Evolutionary conservation across 2,329 filamentous ascomycete species (phyloP).

Genomic region (Graphilbum ipis-grandicollis): DNA sequence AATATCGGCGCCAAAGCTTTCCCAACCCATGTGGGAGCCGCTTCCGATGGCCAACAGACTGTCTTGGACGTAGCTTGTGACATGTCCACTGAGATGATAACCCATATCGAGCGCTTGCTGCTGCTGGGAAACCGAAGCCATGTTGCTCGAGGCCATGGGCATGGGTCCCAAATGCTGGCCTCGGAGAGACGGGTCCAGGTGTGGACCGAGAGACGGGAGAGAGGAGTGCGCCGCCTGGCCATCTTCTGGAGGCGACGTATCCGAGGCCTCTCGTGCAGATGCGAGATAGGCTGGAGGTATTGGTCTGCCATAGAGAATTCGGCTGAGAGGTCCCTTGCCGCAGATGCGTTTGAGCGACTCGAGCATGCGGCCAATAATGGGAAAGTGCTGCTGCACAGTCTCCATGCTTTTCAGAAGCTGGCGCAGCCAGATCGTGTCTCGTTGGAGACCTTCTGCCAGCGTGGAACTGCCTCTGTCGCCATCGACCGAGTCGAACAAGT

Average conservation of each 20-base stretch:
- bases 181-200: too few species aligned
- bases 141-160: too few species aligned
- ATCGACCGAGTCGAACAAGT: background rate
- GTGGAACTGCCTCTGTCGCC: background rate
- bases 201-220: too few species aligned
- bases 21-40: background rate
- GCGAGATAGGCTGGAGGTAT: too few species aligned
- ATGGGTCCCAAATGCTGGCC: too few species aligned
- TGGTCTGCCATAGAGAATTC: background rate
- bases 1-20: constrained; percentile 1
- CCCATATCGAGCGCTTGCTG: too few species aligned
- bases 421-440: constrained; percentile 1
- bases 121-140: background rate
- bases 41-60: background rate
- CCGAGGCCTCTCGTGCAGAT: too few species aligned
- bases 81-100: too few species aligned
- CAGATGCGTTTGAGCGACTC: constrained; percentile 3
- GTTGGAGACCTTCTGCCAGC: background rate
- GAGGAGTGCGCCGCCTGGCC: too few species aligned
- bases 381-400: constrained; percentile 3
- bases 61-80: constrained; percentile 1
- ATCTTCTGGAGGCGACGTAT: too few species aligned
- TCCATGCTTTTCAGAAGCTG: constrained; percentile 3
- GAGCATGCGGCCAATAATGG: constrained; percentile 4
- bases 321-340: background rate